Evolutionary conservation across 345 rosid species (phyloP), one percentile per base, ranked within the genome.

Genomic region (Salix udensis): DNA sequence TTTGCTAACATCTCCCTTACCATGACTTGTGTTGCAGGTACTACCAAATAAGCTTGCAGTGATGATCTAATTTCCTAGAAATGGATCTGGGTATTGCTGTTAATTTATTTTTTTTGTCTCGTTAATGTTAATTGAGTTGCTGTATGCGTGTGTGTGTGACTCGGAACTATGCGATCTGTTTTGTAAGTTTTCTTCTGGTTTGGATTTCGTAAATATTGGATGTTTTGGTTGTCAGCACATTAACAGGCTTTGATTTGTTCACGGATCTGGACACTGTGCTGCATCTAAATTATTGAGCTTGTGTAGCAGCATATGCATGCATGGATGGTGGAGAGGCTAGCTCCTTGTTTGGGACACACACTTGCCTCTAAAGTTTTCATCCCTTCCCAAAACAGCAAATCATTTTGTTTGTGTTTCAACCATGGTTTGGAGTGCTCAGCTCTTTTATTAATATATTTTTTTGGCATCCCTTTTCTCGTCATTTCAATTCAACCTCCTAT

Each of bases 211-310:
- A 12, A 61, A 60, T n/a, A 68, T 73, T 73, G 71, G 70, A 65
- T 64, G 77, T 65, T 31, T 42, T 44, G 70, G 31, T 65, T 65
- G 37, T 65, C 71, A 46, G 44, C 34, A 48, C 48, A 14, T 48
- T 34, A 65, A 62, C 24, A 46, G 37, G 70, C 31, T 65, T 74
- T 73, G 68, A 28, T 74, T 74, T 48, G 65, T 37, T 65, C 7
- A 11, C n/a, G 40, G 28, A 28, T 46, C 24, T 67, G 39, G 53
- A 75, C 26, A 26, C 12, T 40, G 48, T 42, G 69, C 46, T 69
- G 58, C 31, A 42, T 44, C 9, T 23, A 52, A 69, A 50, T 52
- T 50, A 50, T 18, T 30, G 46, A 71, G 55, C 64, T 71, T 36
- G 12, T 31, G 16, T 9, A 4, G 4, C 14, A 4, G 14, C 3